Evolutionary conservation across 1,139 yeast species (phyloP).

Genomic region (Geotrichum fermentans): DNA sequence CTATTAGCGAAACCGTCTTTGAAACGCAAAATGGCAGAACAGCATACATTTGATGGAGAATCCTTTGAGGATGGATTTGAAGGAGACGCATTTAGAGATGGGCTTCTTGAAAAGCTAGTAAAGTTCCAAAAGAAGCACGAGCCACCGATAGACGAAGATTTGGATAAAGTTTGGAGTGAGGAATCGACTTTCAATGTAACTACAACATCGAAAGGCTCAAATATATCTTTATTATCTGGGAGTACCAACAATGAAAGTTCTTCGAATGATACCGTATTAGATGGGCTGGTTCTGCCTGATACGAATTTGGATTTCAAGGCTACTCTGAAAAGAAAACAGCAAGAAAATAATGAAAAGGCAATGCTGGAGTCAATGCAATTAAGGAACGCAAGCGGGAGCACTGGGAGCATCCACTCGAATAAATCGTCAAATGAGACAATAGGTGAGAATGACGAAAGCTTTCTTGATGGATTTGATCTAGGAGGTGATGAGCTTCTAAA

Average conservation of each 20-base stretch:
- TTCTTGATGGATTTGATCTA: constrained; percentile 30
- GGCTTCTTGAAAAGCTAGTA: neutral
- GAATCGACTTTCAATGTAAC: neutral
- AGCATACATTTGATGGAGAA: constrained; percentile 7
- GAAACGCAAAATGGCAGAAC: neutral
- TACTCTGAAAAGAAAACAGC: constrained; percentile 11
- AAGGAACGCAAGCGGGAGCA: too few relatives aligned
- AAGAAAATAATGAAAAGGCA: constrained; percentile 11
- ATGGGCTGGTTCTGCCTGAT: constrained; percentile 19
- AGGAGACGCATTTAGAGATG: constrained; percentile 4
- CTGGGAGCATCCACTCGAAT: constrained; percentile 4
- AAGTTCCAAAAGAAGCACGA: constrained; percentile 11
- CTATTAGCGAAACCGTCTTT: constrained; percentile 2
- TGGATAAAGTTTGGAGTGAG: constrained; percentile 13
- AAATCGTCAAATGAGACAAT: constrained; percentile 12
- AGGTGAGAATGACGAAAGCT: constrained; percentile 25
- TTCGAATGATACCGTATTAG: constrained; percentile 19
- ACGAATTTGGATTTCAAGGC: constrained; percentile 13
- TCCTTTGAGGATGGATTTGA: constrained; percentile 18
- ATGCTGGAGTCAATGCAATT: too few relatives aligned
- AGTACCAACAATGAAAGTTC: constrained; percentile 18
- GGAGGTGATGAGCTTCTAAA: constrained; percentile 21
- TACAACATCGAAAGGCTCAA: constrained; percentile 2
- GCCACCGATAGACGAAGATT: constrained; percentile 7
- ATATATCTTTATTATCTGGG: constrained; percentile 14